A percentile compares a stretch with the other conserved stretches of the same genome.
Conservation (phyloP, 306 rosid genomes). For the Notholithocarpus densiflorus region DNA sequence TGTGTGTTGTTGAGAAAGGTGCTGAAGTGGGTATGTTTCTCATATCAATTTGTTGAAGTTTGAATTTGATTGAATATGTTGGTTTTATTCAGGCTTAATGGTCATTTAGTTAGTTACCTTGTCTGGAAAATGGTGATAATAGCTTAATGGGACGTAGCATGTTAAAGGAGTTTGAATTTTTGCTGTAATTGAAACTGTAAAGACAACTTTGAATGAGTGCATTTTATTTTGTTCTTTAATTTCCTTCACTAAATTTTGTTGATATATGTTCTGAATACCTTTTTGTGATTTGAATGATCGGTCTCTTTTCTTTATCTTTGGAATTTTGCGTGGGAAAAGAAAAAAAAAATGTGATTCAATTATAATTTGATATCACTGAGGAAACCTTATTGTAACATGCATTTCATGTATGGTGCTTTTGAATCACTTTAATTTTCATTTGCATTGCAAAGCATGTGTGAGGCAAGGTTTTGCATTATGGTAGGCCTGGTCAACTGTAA, state of each 20-base stretch:
- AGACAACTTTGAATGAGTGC: not conserved
- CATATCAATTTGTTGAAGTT: not conserved
- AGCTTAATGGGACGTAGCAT: not conserved
- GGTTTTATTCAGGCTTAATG: not conserved
- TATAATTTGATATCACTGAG: not conserved
- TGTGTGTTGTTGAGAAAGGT: slow-evolving; percentile 92
- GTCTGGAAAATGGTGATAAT: not conserved
- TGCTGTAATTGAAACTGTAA: not conserved
- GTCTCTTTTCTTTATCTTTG: not conserved
- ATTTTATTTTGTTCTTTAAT: not conserved
- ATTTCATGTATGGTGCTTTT: not conserved
- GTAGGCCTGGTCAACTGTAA: slow-evolving; percentile 6
- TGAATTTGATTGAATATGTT: not conserved
- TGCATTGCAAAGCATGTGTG: too few relatives aligned
- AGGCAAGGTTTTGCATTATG: slow-evolving; percentile 1
- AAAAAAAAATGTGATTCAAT: not conserved
- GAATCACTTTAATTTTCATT: not conserved
- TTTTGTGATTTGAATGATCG: not conserved
- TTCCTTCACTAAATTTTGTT: not conserved
- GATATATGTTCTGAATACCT: not conserved
- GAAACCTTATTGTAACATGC: not conserved
- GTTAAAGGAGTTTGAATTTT: not conserved
- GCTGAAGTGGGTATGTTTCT: slow-evolving; percentile 77
- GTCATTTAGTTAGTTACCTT: not conserved
- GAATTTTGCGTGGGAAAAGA: not conserved